Percentiles rank a stretch among this genome's conserved stretches.
Evolutionary conservation across 1,284 basidiomycete genomes (phyloP).

Genomic region (Inonotus obliquus): DNA sequence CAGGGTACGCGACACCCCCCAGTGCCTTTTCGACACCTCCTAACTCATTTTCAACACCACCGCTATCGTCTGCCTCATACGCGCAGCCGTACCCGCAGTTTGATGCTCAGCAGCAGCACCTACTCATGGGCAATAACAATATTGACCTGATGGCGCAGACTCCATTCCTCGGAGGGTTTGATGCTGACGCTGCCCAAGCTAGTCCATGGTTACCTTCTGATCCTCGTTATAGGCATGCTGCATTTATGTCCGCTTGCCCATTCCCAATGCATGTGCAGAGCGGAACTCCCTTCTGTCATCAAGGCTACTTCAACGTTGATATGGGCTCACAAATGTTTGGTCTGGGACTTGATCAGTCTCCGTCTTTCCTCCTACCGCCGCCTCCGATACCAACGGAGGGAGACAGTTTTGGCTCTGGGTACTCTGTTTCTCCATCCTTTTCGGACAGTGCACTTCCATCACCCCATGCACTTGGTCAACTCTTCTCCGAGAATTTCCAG

Average conservation of each 20-base stretch:
- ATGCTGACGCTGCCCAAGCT: not conserved
- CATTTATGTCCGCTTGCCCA: not conserved
- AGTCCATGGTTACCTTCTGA: constrained; percentile 9
- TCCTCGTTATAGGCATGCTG: not conserved
- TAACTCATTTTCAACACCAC: not conserved
- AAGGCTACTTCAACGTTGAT: not conserved
- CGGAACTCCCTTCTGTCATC: not conserved
- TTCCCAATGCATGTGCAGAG: not conserved
- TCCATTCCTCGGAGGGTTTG: not conserved
- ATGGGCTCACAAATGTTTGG: not conserved
- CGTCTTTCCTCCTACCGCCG: not conserved
- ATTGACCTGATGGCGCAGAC: not conserved
- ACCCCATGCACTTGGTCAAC: constrained; percentile 7
- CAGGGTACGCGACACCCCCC: not conserved
- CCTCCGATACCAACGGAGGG: not conserved
- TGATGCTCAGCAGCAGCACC: not conserved
- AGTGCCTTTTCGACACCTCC: not conserved
- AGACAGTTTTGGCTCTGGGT: not conserved
- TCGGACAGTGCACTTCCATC: constrained; percentile 2
- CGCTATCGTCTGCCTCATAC: not conserved
- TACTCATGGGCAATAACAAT: not conserved
- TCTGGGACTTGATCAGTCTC: not conserved
- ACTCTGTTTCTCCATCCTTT: not conserved
- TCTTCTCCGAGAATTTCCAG: constrained; percentile 10
- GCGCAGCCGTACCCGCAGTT: not conserved